Conservation (phyloP, 495 filamentous ascomycete species). For the Penicillium malachiteum region DNA sequence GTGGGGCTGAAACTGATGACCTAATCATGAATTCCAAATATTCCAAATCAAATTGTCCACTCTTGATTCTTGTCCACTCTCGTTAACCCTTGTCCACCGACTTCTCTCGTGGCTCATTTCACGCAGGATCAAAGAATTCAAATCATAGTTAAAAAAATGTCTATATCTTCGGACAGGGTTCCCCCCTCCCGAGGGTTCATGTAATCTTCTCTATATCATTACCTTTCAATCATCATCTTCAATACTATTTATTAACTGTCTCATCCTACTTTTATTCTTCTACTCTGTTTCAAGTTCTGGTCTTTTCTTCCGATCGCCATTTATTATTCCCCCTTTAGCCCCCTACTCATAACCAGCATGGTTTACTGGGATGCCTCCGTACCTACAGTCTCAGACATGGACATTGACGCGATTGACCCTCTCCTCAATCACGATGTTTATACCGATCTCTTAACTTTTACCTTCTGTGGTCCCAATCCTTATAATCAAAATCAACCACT, state of each 20-base stretch:
- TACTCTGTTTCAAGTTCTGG: background rate
- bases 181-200: background rate
- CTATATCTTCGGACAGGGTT: background rate
- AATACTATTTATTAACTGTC: background rate
- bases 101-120: background rate
- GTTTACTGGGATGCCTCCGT: constrained; percentile 31
- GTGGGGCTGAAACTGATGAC: constrained; percentile 1
- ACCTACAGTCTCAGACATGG: constrained; percentile 9
- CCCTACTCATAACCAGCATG: constrained; percentile 22
- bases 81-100: background rate
- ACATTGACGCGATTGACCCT: constrained; percentile 8
- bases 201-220: background rate
- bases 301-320: background rate
- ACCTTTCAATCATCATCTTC: background rate
- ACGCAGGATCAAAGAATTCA: background rate
- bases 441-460: constrained; percentile 44
- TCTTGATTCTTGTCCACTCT: no score
- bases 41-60: constrained; percentile 6
- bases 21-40: constrained; percentile 3
- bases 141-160: background rate
- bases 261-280: background rate
- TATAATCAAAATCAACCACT: constrained; percentile 41
- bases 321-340: background rate
- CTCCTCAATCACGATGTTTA: constrained; percentile 24
- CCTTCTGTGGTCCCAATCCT: constrained; percentile 33